phyloP scores from a whole-genome alignment of 257 asterid species.

The Lantana camara region DNA sequence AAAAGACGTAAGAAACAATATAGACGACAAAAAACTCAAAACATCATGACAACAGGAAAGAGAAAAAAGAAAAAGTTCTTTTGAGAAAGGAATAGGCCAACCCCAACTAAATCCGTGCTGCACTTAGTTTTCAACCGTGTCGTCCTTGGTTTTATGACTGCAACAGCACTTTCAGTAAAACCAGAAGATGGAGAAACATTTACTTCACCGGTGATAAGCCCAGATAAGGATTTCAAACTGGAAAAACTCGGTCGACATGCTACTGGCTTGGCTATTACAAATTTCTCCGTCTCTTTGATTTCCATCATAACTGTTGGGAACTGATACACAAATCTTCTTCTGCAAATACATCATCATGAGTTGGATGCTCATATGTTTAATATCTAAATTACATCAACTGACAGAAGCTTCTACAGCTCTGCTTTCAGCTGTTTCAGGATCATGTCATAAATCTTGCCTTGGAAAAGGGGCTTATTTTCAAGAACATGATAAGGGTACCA shows the following conservation, averaged over 20 bases:
- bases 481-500: background rate
- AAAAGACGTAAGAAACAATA: conserved; percentile 15
- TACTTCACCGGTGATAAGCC: conserved; percentile 51
- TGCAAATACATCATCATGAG: conserved; percentile 24
- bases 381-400: background rate
- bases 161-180: conserved; percentile 39
- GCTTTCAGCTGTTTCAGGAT: background rate
- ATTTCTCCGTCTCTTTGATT: conserved; percentile 47
- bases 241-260: conserved; percentile 72
- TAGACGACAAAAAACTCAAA: background rate
- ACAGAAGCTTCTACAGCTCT: background rate
- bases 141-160: conserved; percentile 68
- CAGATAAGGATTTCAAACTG: conserved; percentile 50
- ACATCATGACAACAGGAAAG: background rate
- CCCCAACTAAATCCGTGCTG: conserved; percentile 28
- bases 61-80: background rate
- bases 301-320: conserved; percentile 41
- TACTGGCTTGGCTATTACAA: conserved; percentile 73
- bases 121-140: conserved; percentile 51
- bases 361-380: conserved; percentile 10
- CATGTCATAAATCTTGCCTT: conserved; percentile 7
- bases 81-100: conserved; percentile 20
- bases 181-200: conserved; percentile 42
- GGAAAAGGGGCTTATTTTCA: background rate
- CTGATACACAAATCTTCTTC: conserved; percentile 17